Base-by-base conservation (phyloP, 2,329 filamentous ascomycete genomes). In the Aspergillus sp. region DNA sequence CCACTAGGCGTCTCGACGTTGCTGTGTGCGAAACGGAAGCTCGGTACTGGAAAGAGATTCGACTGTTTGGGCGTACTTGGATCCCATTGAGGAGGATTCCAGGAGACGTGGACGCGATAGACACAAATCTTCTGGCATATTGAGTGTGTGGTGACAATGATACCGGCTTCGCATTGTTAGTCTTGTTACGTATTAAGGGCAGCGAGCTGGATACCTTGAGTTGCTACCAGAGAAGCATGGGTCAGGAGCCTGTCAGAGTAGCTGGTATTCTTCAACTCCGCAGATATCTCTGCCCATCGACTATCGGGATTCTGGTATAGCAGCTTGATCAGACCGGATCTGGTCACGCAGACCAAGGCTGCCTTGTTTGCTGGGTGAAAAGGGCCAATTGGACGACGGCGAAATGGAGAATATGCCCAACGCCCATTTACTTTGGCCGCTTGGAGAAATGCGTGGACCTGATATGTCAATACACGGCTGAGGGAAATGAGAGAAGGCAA, bases 241-340 rank as follows among this genome's bases (percentile, higher is more conserved):
- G 88, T 89, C 44, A 91, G 77, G n/a, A 88, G 66, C 54, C 89
- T 85, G 53, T 89, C 83, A 0, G 85, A 83, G 30, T 83, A 83
- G 23, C 82, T 77, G 48, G 88, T 77, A 52, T 82, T 84, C 61
- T 90, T 86, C 32, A 95, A 69, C 53, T 91, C 86, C n/a, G 84
- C 73, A 3, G 79, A 80, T 0, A 82, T 79, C 61, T 94, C 87
- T 51, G 84, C 80, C 70, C 88, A 84, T 57, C 81, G 81, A 48
- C 76, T 79, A 63, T 83, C 88, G 39, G 81, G 83, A 54, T 90
- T 87, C 37, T 86, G 81, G 71, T 85, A 95, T 43, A 90, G 77
- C 59, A 96, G 75, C 59, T 84, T 85, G 47, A 96, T 74, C 43
- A 81, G 71, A 6, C 88, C 88, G 56, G 83, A 83, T 41, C 83